Evolutionary conservation across 768 basidiomycete species (phyloP), one percentile per base, ranked within the genome.

Genomic region (Pisolithus orientalis): DNA sequence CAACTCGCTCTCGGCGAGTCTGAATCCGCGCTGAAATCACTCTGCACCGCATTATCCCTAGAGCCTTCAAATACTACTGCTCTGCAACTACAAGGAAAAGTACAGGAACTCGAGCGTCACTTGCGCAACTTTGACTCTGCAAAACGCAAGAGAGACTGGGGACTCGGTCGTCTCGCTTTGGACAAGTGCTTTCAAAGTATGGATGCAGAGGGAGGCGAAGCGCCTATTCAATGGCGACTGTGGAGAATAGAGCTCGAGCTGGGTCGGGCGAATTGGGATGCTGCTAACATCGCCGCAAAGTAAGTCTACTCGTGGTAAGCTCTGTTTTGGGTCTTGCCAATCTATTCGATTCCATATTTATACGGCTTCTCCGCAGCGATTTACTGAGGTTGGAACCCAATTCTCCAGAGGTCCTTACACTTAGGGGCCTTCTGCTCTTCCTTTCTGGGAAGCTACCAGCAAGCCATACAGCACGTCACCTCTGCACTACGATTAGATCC

Each of bases 231-330:
- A 59, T 94, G 92, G 92, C 75, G 87, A 40, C 65, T 82, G 16
- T 91, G 87, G 87, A 74, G 81, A 56, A 75, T 91, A 37, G 88
- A 93, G 67, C 72, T 92, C 2, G 84, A 92, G 59, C 70, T 94
- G 37, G 81, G 80, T 21, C 77, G 82, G 57, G 80, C 80, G 28
- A 82, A 80, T 47, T 83, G 78, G 80, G 89, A 92, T 24, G 78
- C 76, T n/a, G 91, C 91, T 9, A 78, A 77, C 53, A 73, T 69
- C 4, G 79, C 87, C 43, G 90, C 86, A 21, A 89, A 85, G 90
- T 91, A 60, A 56, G 84, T 76, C 34, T 31, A 13, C 17, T 27
- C 37, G 44, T 49, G 24, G 47, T 25, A 47, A 25, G 29, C 10
- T 21, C 49, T 24, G 27, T 24, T 17, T 16, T 16, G n/a, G 31